phyloP scores from a whole-genome alignment of 2,329 filamentous ascomycete genomes.

The Phialophora verrucosa region DNA sequence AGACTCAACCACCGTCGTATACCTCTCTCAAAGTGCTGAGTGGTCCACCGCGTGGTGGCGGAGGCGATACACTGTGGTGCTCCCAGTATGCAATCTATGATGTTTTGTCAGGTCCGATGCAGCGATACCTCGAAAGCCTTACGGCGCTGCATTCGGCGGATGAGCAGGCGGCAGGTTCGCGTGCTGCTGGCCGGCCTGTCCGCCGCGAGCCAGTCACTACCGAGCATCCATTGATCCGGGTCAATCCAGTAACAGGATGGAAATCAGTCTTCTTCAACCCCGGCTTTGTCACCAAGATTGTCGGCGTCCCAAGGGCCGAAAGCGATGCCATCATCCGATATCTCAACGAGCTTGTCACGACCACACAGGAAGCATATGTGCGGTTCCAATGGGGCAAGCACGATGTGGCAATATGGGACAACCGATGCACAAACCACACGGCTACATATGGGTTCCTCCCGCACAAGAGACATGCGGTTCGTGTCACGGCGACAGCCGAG shows the following conservation, averaged over 20 bases:
- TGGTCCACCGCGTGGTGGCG: conserved; percentile 62
- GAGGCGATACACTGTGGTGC: conserved; percentile 68
- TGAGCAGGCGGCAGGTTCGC: conserved; percentile 57
- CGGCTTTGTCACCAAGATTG: conserved; percentile 49
- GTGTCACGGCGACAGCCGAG: conserved; percentile 56
- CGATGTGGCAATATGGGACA: conserved; percentile 73
- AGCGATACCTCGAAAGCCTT: conserved; percentile 63
- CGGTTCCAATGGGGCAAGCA: conserved; percentile 61
- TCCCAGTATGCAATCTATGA: conserved; percentile 71
- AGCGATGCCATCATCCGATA: conserved; percentile 51
- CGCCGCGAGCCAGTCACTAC: conserved; percentile 57
- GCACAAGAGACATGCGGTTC: conserved; percentile 61
- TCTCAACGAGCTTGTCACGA: conserved; percentile 50
- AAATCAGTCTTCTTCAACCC: conserved; percentile 60
- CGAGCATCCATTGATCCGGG: conserved; percentile 62
- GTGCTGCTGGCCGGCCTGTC: conserved; percentile 29
- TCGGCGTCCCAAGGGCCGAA: conserved; percentile 53
- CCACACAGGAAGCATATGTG: conserved; percentile 59
- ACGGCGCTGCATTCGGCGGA: conserved; percentile 62
- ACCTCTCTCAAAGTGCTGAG: conserved; percentile 63
- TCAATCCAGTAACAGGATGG: conserved; percentile 69
- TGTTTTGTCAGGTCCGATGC: conserved; percentile 58
- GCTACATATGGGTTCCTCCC: conserved; percentile 52
- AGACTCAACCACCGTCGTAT: conserved; percentile 68
- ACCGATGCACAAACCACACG: conserved; percentile 62